A percentile compares a stretch with the other conserved stretches of the same genome.
These are phyloP conservation scores for Megacollybia platyphylla DNA, from an alignment of 1,284 basidiomycete species.

Conservation along the genomic window DNA sequence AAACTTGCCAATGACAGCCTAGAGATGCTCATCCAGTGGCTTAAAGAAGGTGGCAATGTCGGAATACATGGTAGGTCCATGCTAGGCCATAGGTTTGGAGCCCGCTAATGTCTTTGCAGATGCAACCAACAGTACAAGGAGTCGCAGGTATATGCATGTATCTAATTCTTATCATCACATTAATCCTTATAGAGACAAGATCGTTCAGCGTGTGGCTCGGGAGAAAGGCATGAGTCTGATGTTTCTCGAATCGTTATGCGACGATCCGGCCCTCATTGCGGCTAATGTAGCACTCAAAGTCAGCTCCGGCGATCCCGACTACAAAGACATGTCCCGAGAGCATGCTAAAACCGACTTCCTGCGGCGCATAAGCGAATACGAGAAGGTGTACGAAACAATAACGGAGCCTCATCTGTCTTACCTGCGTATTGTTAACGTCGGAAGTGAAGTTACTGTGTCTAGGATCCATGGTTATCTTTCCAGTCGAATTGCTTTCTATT, in stretches of 20 bases:
- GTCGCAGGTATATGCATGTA: conserved; percentile 40
- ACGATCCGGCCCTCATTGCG: conserved; percentile 88
- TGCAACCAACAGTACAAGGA: conserved; percentile 24
- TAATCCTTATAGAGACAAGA: conserved; percentile 49
- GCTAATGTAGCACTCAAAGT: conserved; percentile 96
- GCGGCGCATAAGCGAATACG: conserved; percentile 86
- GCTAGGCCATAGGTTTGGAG: not conserved
- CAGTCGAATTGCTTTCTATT: conserved; percentile 94
- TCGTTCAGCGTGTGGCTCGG: conserved; percentile 70
- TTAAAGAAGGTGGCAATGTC: conserved; percentile 93
- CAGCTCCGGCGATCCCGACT: conserved; percentile 93
- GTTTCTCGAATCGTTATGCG: conserved; percentile 92
- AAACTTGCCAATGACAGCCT: conserved; percentile 85
- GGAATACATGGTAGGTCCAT: conserved; percentile 79
- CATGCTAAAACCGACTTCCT: conserved; percentile 86
- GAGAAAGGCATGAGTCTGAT: conserved; percentile 88
- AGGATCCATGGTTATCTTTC: conserved; percentile 89
- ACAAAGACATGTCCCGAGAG: conserved; percentile 80
- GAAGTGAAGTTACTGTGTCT: conserved; percentile 73
- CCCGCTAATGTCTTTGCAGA: conserved; percentile 3
- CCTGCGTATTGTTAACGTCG: conserved; percentile 82
- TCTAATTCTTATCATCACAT: not conserved
- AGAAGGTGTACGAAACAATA: conserved; percentile 93
- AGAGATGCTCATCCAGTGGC: conserved; percentile 91
- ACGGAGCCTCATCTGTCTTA: conserved; percentile 80